Conservation (phyloP, 2,329 filamentous ascomycete genomes). For the Lachnellula suecica region DNA sequence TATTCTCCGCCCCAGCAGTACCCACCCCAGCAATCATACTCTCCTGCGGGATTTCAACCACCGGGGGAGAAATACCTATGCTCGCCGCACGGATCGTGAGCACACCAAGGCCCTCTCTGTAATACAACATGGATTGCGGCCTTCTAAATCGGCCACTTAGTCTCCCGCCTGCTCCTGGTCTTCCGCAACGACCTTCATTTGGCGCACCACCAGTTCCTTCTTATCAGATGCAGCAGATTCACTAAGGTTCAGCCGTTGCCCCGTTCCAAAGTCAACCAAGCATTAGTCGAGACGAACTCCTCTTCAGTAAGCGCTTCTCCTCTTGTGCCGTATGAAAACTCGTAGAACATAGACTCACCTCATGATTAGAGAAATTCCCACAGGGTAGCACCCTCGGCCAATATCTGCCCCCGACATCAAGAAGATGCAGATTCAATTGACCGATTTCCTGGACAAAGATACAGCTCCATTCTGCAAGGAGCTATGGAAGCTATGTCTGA, state of each 20-base stretch:
- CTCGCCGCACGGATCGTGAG: constrained; percentile 41
- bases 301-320: too few species aligned
- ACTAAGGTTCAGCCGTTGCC: constrained; percentile 43
- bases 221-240: constrained; percentile 52
- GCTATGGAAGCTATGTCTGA: constrained; percentile 87
- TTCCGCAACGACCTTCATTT: constrained; percentile 61
- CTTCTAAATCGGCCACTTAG: constrained; percentile 51
- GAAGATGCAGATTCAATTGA: constrained; percentile 88
- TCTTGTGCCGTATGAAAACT: too few species aligned
- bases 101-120: constrained; percentile 39
- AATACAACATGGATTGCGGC: constrained; percentile 39
- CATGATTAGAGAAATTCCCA: too few species aligned
- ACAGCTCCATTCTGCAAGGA: constrained; percentile 88
- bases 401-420: constrained; percentile 99
- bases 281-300: constrained; percentile 36
- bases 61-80: constrained; percentile 30
- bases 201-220: constrained; percentile 49
- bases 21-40: constrained; percentile 32
- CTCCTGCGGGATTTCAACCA: constrained; percentile 29
- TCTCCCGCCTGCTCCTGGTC: constrained; percentile 51
- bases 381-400: too few species aligned
- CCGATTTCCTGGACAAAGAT: constrained; percentile 92
- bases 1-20: constrained; percentile 33
- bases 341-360: too few species aligned
- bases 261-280: constrained; percentile 32